Conservation (phyloP, 441 rosid species). For the Brassica hybrid region DNA sequence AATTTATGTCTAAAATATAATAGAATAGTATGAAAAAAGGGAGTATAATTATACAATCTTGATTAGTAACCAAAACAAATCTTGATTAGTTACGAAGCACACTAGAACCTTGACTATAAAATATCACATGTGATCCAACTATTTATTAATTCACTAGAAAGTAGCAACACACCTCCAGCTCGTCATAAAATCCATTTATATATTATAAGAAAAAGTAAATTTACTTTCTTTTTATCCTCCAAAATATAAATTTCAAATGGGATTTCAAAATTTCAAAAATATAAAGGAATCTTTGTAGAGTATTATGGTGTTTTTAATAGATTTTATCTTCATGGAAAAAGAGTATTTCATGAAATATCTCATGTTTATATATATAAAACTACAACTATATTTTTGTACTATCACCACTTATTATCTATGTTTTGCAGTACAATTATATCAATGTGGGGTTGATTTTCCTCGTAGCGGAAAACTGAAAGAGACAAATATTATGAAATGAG, state of each 20-base stretch:
- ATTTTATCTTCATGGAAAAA: neutral
- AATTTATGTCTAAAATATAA: neutral
- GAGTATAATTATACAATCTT: neutral
- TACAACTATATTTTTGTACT: neutral
- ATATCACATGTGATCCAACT: constrained; percentile 24
- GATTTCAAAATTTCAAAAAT: neutral
- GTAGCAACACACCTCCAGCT: neutral
- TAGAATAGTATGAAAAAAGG: neutral
- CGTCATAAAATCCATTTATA: neutral
- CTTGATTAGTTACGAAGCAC: constrained; percentile 7
- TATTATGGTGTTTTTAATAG: neutral
- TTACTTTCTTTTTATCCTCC: neutral
- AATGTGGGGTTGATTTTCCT: constrained; percentile 5
- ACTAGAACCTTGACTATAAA: neutral
- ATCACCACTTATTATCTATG: constrained; percentile 6
- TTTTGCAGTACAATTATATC: constrained; percentile 16
- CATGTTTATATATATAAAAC: neutral
- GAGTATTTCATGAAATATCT: constrained; percentile 3
- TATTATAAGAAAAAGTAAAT: neutral
- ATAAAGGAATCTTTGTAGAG: neutral
- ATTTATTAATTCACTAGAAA: constrained; percentile 2
- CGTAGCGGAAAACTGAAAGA: neutral
- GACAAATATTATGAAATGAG: neutral
- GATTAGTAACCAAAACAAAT: neutral
- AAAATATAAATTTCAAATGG: neutral